These are phyloP conservation scores for Penicillium sumatraense DNA, from an alignment of 2,329 filamentous ascomycete species.

Conservation along the genomic window DNA sequence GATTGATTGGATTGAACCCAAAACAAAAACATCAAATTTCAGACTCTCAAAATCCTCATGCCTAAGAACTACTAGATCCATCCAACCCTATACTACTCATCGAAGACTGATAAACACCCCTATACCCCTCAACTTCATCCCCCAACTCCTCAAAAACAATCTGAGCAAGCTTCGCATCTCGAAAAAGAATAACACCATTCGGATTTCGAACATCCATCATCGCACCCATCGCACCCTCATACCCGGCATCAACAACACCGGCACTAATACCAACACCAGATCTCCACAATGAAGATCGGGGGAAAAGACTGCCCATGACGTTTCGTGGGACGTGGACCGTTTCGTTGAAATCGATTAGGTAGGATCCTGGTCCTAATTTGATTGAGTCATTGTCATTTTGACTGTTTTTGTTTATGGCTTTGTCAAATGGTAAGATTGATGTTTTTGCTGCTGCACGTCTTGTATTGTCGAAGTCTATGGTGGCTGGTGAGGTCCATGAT, in stretches of 20 bases:
- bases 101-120: conserved; percentile 42
- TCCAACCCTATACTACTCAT: conserved; percentile 21
- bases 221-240: conserved; percentile 46
- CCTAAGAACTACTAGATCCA: conserved; percentile 6
- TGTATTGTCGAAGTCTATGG: conserved; percentile 37
- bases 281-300: conserved; percentile 46
- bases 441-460: conserved; percentile 30
- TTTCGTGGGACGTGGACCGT: conserved; percentile 43
- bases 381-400: conserved; percentile 18
- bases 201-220: conserved; percentile 45
- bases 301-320: conserved; percentile 46
- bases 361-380: conserved; percentile 35
- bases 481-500: conserved; percentile 34
- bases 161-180: conserved; percentile 45
- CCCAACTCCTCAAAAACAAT: conserved; percentile 46
- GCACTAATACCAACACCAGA: conserved; percentile 44
- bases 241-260: conserved; percentile 50
- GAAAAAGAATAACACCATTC: conserved; percentile 38
- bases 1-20: too few species aligned
- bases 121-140: conserved; percentile 43
- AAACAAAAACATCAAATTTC: neutral
- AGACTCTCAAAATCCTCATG: too few species aligned
- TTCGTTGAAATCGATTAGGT: conserved; percentile 45
- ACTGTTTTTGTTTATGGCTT: too few species aligned
- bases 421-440: conserved; percentile 20